Percentiles rank a stretch among this genome's conserved stretches.
phyloP scores from a whole-genome alignment of 345 rosid genomes.

The Lumnitzera racemosa region DNA sequence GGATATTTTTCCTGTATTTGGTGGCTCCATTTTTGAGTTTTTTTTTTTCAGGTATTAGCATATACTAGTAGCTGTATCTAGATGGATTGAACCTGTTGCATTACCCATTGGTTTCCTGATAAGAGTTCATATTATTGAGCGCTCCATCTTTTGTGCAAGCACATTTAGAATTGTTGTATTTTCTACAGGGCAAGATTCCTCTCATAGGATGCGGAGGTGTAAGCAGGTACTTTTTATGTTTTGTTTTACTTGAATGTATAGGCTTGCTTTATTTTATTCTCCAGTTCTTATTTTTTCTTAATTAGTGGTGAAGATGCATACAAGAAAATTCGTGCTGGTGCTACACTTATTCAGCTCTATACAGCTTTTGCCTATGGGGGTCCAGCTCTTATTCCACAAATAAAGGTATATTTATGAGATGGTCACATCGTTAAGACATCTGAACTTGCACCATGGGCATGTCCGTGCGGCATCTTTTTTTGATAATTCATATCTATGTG shows the following conservation, averaged over 20 bases:
- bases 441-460: no score
- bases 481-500: no score
- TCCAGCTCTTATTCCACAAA: constrained; percentile 88
- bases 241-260: background rate
- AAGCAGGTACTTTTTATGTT: constrained; percentile 43
- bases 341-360: constrained; percentile 93
- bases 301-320: constrained; percentile 97
- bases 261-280: background rate
- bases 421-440: no score
- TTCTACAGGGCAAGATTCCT: constrained; percentile 82
- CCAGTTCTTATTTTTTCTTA: constrained; percentile 6
- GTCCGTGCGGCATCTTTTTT: no score
- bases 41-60: no score
- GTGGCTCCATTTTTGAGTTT: no score
- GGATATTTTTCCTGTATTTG: no score
- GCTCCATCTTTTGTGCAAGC: background rate
- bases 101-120: no score
- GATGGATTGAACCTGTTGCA: no score
- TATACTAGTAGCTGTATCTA: no score
- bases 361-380: constrained; percentile 94
- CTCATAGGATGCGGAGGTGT: constrained; percentile 91
- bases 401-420: constrained; percentile 45
- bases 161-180: constrained; percentile 6
- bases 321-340: constrained; percentile 88
- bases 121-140: background rate